These are phyloP conservation scores for Mimosa pudica DNA, from an alignment of 306 rosid species.

Conservation along the genomic window DNA sequence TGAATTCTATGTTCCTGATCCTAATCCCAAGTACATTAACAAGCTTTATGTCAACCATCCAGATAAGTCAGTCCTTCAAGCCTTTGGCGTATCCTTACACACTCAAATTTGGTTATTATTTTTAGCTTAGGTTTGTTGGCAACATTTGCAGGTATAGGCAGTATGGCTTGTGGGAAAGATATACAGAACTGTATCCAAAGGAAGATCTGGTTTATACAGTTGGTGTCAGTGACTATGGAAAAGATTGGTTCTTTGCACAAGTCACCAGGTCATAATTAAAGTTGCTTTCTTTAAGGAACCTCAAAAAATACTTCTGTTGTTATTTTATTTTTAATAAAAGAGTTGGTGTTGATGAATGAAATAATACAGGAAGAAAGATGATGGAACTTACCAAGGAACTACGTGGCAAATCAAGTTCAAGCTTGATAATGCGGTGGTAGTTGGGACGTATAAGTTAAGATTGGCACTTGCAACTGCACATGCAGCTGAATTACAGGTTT, in stretches of 20 bases:
- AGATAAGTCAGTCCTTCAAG: slow-evolving; percentile 54
- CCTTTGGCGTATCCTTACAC: no score
- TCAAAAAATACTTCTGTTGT: background rate
- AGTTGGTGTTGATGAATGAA: slow-evolving; percentile 6
- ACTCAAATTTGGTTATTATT: background rate
- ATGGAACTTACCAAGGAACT: slow-evolving; percentile 68
- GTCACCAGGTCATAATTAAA: slow-evolving; percentile 62
- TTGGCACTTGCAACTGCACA: slow-evolving; percentile 81
- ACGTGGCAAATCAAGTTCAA: slow-evolving; percentile 88
- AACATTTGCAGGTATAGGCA: slow-evolving; percentile 65
- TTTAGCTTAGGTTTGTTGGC: background rate
- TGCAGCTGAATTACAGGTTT: slow-evolving; percentile 71
- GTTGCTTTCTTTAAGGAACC: background rate
- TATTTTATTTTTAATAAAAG: background rate
- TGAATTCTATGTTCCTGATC: slow-evolving; percentile 78
- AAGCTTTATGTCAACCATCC: slow-evolving; percentile 69
- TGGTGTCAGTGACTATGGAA: slow-evolving; percentile 57
- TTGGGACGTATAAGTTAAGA: slow-evolving; percentile 58
- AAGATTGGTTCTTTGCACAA: slow-evolving; percentile 91
- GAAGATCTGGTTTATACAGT: slow-evolving; percentile 62
- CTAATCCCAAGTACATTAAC: slow-evolving; percentile 70
- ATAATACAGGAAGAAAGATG: slow-evolving; percentile 57
- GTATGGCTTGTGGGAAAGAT: slow-evolving; percentile 89
- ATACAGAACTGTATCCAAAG: slow-evolving; percentile 67
- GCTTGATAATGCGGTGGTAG: slow-evolving; percentile 44